Percentiles rank a stretch among this genome's conserved stretches.
Conservation (phyloP, 352 stramenopile genomes). For the Phytopythium vexans region DNA sequence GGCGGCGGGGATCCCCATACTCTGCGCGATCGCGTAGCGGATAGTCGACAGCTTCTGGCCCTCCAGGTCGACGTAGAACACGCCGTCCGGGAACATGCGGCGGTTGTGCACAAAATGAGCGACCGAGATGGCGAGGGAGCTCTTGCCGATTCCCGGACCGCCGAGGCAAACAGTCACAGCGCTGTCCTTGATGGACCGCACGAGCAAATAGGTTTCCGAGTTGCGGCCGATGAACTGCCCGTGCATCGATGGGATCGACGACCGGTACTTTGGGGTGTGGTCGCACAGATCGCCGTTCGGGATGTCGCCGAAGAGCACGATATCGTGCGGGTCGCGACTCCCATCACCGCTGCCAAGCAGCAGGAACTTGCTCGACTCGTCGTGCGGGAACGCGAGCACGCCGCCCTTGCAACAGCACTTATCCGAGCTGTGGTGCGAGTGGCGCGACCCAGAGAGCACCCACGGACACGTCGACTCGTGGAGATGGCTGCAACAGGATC, state of each 20-base stretch:
- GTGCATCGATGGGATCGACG: constrained; percentile 80
- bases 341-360: constrained; percentile 41
- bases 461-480: constrained; percentile 70
- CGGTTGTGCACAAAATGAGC: constrained; percentile 78
- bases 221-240: constrained; percentile 82
- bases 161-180: constrained; percentile 71
- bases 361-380: constrained; percentile 83
- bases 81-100: constrained; percentile 72
- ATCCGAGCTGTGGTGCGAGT: constrained; percentile 64
- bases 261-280: constrained; percentile 64
- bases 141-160: constrained; percentile 78
- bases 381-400: constrained; percentile 62
- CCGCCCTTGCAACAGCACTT: constrained; percentile 78
- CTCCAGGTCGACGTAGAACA: constrained; percentile 85
- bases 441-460: constrained; percentile 55
- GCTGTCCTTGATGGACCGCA: constrained; percentile 72
- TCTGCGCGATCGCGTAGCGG: constrained; percentile 78
- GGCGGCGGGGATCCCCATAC: constrained; percentile 66
- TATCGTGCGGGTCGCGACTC: constrained; percentile 36
- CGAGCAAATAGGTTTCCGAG: constrained; percentile 75
- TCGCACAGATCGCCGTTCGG: constrained; percentile 53
- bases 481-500: constrained; percentile 43
- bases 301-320: constrained; percentile 71
- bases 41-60: constrained; percentile 77
- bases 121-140: constrained; percentile 76